Base-by-base conservation (phyloP, 305 asterid genomes). In the Striga hermonthica region DNA sequence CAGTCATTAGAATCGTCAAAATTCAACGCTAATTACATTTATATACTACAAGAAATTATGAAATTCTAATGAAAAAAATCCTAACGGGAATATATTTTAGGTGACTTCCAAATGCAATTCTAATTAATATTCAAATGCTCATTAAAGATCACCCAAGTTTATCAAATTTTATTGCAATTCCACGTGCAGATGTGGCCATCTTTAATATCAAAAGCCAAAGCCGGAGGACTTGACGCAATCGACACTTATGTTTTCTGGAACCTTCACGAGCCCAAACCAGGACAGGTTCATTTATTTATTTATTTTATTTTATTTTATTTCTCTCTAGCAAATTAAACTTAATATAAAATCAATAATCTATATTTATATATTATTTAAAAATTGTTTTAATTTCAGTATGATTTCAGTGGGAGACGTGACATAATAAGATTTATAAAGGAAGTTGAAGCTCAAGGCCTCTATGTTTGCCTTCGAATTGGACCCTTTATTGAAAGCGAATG, bases 211-310 rank as follows among this genome's bases (percentile, higher is more conserved):
- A 80, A 91, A 74, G 91, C 92, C 43, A 91, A 85, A 75, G 12
- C 1, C 11, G 98, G 95, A 0, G 98, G 96, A 40, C 49, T 91
- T 1, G 81, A 86, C 61, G 88, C 78, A 4, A 89, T 91, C 50
- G 94, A 85, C 47, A 91, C 98, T 1, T 89, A 91, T 43, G 90
- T 86, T 5, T 91, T 91, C 68, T 91, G 96, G 98, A 81, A 89
- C 69, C 76, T 88, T 7, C 96, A 91, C 38, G 98, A 89, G 67
- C 91, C 92, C 44, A 74, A 71, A 57, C 83, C 72, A 4, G 89
- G 94, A 60, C 78, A 84, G 81, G 97, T 89, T 35, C 8, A 3
- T 6, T 0, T 5, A 9, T 39, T 34, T n/a, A n/a, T n/a, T n/a
- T n/a, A n/a, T n/a, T 7, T 54, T 22, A 22, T 22, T 22, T 22